phyloP scores from a whole-genome alignment of 352 stramenopile species.

The Globisporangium solare region DNA sequence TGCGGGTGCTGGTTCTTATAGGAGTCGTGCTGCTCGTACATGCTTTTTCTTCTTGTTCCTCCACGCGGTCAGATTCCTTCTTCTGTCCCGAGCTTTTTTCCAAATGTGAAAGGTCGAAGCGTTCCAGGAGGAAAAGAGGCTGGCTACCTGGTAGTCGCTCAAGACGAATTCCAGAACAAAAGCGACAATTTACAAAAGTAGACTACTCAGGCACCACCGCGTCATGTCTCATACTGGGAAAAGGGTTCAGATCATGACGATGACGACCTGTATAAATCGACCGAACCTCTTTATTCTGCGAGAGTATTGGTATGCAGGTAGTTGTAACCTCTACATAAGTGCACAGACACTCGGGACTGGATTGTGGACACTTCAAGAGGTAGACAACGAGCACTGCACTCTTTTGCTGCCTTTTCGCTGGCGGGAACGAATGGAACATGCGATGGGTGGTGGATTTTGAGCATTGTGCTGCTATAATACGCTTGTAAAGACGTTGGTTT shows the following conservation, averaged over 20 bases:
- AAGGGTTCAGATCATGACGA: background rate
- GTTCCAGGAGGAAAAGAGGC: background rate
- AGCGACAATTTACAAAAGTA: background rate
- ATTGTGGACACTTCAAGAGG: too few species aligned
- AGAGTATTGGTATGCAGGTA: too few species aligned
- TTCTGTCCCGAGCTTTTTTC: background rate
- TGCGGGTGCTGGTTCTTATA: conserved; percentile 25
- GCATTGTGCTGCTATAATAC: too few species aligned
- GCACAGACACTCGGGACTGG: too few species aligned
- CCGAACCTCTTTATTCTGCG: background rate
- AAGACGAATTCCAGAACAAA: background rate
- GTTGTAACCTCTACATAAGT: too few species aligned
- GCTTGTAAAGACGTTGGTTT: too few species aligned
- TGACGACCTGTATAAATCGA: background rate
- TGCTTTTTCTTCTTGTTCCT: conserved; percentile 4
- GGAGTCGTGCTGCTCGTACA: conserved; percentile 34
- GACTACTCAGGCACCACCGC: background rate
- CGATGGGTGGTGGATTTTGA: too few species aligned
- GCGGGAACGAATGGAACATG: too few species aligned
- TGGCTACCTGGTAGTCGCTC: background rate
- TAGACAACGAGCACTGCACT: too few species aligned
- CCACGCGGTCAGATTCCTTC: background rate
- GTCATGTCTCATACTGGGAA: background rate
- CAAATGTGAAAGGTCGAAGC: background rate
- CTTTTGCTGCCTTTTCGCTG: too few species aligned